phyloP scores from a whole-genome alignment of 1,284 basidiomycete genomes.

The Boletus sp. region DNA sequence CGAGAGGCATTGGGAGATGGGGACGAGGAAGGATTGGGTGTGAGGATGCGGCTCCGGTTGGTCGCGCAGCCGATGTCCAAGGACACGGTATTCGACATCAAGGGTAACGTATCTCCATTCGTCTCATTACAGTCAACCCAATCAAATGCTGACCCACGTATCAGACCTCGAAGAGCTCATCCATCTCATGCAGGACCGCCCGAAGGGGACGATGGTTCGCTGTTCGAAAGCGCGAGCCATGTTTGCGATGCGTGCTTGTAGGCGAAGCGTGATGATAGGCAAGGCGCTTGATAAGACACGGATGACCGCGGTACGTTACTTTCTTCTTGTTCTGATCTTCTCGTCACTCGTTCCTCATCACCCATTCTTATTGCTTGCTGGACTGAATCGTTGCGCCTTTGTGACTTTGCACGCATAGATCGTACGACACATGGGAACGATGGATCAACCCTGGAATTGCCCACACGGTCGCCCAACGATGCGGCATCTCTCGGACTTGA shows the following conservation, averaged over 20 bases:
- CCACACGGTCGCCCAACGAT: slow-evolving; percentile 96
- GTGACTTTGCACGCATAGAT: slow-evolving; percentile 47
- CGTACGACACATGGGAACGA: slow-evolving; percentile 88
- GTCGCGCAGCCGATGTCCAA: slow-evolving; percentile 90
- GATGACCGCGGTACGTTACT: slow-evolving; percentile 70
- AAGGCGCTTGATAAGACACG: slow-evolving; percentile 72
- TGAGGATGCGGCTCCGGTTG: slow-evolving; percentile 59
- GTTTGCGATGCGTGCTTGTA: slow-evolving; percentile 95
- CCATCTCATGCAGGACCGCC: slow-evolving; percentile 76
- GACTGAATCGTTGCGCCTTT: not conserved
- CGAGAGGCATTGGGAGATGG: slow-evolving; percentile 33
- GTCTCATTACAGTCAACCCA: not conserved
- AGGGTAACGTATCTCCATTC: slow-evolving; percentile 34
- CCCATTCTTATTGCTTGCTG: not conserved
- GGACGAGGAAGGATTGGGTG: not conserved
- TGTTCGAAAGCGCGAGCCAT: slow-evolving; percentile 92
- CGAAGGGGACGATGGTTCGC: slow-evolving; percentile 75
- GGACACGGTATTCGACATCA: slow-evolving; percentile 72
- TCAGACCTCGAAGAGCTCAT: slow-evolving; percentile 95
- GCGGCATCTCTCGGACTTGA: slow-evolving; percentile 63
- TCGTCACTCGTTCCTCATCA: too few relatives aligned
- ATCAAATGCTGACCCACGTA: not conserved
- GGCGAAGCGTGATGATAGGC: slow-evolving; percentile 96
- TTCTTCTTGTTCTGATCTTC: not conserved
- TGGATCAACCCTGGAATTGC: slow-evolving; percentile 98